Conservation (phyloP, 2,329 filamentous ascomycete genomes). For the Raffaelea albimanens region DNA sequence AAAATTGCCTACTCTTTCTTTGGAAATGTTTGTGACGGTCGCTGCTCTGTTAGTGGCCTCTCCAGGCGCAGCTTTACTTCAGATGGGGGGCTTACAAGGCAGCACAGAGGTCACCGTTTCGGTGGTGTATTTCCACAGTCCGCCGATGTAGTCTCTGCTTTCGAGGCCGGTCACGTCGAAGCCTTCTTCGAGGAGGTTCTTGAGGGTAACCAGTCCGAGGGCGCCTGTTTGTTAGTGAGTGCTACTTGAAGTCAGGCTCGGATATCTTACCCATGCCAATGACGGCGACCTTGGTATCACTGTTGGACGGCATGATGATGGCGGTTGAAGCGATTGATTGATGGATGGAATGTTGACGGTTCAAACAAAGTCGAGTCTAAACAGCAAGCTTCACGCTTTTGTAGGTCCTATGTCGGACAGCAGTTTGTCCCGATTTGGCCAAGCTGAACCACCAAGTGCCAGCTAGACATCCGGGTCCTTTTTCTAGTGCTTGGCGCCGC, state of each 20-base stretch:
- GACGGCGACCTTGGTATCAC: neutral
- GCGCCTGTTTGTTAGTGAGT: constrained; percentile 21
- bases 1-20: constrained; percentile 8
- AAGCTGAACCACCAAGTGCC: too few relatives aligned
- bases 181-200: constrained; percentile 32
- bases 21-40: constrained; percentile 25
- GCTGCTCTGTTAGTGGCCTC: constrained; percentile 11
- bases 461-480: too few relatives aligned
- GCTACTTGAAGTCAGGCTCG: neutral
- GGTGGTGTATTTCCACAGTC: constrained; percentile 31
- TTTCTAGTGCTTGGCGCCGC: too few relatives aligned
- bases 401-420: too few relatives aligned
- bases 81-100: too few relatives aligned
- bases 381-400: too few relatives aligned
- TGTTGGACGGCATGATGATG: too few relatives aligned
- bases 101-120: constrained; percentile 26
- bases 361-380: too few relatives aligned
- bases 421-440: too few relatives aligned
- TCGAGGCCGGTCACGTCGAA: constrained; percentile 31
- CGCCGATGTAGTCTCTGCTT: constrained; percentile 28
- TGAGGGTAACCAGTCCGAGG: constrained; percentile 28
- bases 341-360: too few relatives aligned
- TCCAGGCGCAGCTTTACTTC: too few relatives aligned
- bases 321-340: too few relatives aligned
- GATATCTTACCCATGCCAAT: neutral